phyloP scores from a whole-genome alignment of 2,329 filamentous ascomycete species.

The Arachnomyces sp. region DNA sequence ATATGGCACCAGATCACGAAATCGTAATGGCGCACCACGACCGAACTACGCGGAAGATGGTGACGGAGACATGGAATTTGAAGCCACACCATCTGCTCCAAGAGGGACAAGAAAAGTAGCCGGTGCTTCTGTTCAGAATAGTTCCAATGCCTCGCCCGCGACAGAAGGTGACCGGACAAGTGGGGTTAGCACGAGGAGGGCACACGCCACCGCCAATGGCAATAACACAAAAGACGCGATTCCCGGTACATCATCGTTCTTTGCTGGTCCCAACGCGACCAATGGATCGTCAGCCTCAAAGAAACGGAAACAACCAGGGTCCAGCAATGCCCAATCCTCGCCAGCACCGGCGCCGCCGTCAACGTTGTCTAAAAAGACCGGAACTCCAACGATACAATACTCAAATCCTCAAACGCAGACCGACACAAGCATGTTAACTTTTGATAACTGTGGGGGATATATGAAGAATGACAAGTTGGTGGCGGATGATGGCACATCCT shows the following conservation, averaged over 20 bases:
- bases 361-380: conserved; percentile 25
- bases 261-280: conserved; percentile 38
- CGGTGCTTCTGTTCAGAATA: conserved; percentile 18
- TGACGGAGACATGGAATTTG: conserved; percentile 85
- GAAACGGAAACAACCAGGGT: conserved; percentile 70
- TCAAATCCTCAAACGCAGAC: conserved; percentile 23
- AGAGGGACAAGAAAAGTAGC: conserved; percentile 26
- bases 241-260: conserved; percentile 52
- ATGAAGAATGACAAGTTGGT: conserved; percentile 70
- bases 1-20: conserved; percentile 91
- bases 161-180: conserved; percentile 30
- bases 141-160: conserved; percentile 24
- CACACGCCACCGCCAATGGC: conserved; percentile 28
- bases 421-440: conserved; percentile 82
- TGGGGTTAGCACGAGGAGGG: conserved; percentile 34
- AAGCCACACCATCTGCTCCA: conserved; percentile 38
- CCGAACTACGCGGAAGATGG: conserved; percentile 93
- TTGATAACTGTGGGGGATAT: conserved; percentile 61
- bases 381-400: conserved; percentile 20
- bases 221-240: conserved; percentile 39
- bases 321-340: conserved; percentile 27
- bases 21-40: conserved; percentile 68
- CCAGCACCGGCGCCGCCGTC: conserved; percentile 17
- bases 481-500: conserved; percentile 80
- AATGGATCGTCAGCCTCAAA: conserved; percentile 51